A percentile compares a stretch with the other conserved stretches of the same genome.
Conservation (phyloP, 1,284 basidiomycete genomes). For the Blastosporella zonata region DNA sequence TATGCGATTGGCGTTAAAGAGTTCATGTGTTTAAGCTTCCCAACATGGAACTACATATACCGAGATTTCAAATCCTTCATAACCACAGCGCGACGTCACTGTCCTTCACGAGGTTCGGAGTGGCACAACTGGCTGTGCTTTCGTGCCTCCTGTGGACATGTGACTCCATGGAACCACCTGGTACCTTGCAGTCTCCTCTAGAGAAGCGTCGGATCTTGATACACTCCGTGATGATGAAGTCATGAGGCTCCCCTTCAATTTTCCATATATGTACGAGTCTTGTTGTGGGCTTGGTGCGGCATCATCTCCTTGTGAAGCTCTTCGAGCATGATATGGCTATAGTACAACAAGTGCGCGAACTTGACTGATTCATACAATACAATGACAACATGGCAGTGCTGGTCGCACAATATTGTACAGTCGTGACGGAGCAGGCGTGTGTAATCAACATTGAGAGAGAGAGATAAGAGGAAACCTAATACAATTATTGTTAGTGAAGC, state of each 20-base stretch:
- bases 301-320: neutral
- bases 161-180: neutral
- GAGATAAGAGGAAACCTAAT: neutral
- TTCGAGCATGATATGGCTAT: neutral
- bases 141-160: neutral
- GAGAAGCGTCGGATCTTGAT: constrained; percentile 6
- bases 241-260: neutral
- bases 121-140: neutral
- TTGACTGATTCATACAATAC: too few relatives aligned
- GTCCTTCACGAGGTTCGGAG: neutral
- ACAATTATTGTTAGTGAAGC: neutral
- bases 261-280: constrained; percentile 1
- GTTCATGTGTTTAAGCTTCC: too few relatives aligned
- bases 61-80: too few relatives aligned
- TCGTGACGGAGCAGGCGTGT: too few relatives aligned
- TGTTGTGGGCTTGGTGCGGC: too few relatives aligned
- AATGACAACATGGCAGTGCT: too few relatives aligned
- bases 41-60: neutral
- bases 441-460: too few relatives aligned
- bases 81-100: neutral
- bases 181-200: neutral
- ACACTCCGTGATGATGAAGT: neutral
- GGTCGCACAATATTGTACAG: too few relatives aligned
- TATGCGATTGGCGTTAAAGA: too few relatives aligned
- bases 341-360: neutral